Evolutionary conservation across 352 stramenopile species (phyloP).

Genomic region (Globisporangium spinosum): DNA sequence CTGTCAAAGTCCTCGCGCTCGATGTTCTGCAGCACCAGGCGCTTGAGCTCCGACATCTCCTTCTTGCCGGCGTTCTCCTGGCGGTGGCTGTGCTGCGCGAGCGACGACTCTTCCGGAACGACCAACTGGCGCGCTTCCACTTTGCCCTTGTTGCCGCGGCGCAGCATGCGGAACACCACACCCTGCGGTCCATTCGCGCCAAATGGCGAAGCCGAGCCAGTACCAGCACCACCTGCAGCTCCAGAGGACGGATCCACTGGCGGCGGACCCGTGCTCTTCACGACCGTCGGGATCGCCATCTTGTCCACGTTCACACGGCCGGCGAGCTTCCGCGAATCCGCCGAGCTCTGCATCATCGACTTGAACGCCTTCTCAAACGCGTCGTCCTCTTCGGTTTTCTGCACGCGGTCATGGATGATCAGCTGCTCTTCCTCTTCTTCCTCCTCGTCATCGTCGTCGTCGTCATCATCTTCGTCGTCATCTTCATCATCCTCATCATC

Average conservation of each 20-base stretch:
- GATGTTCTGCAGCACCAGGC: constrained; percentile 82
- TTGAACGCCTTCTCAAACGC: constrained; percentile 88
- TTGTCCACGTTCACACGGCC: constrained; percentile 83
- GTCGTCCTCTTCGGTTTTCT: constrained; percentile 80
- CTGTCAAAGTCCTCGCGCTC: constrained; percentile 78
- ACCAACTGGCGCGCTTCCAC: constrained; percentile 92
- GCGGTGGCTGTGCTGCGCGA: constrained; percentile 89
- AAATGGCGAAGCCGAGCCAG: constrained; percentile 18
- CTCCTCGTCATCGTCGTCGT: constrained; percentile 54
- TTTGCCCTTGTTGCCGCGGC: constrained; percentile 96
- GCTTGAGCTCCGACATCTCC: constrained; percentile 86
- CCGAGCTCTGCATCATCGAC: constrained; percentile 73
- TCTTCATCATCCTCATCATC: constrained; percentile 80
- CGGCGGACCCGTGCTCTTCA: constrained; percentile 45
- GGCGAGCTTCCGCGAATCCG: constrained; percentile 57
- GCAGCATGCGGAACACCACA: constrained; percentile 93
- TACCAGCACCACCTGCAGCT: neutral
- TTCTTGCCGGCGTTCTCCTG: constrained; percentile 86
- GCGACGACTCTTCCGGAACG: constrained; percentile 90
- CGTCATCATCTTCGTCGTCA: constrained; percentile 61
- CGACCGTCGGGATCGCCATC: constrained; percentile 82
- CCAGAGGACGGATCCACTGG: constrained; percentile 12
- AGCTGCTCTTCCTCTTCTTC: constrained; percentile 86
- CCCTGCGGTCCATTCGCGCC: constrained; percentile 32
- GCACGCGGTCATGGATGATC: constrained; percentile 81